phyloP scores from a whole-genome alignment of 768 basidiomycete genomes.

The Russula earlei region DNA sequence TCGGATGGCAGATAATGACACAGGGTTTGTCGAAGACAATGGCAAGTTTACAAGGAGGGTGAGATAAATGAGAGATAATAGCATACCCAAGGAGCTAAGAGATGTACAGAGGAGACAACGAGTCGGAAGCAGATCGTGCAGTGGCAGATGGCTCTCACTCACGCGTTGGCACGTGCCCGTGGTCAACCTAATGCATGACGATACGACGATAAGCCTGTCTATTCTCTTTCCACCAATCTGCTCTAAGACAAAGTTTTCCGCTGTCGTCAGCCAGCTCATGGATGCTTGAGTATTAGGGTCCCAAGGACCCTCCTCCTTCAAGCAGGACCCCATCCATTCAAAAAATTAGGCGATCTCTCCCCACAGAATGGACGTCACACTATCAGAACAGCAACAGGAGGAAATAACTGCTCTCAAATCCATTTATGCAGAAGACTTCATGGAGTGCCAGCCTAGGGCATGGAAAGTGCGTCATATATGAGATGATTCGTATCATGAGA shows the following conservation, averaged over 20 bases:
- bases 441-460: constrained; percentile 61
- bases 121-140: no score
- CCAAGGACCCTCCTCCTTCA: constrained; percentile 54
- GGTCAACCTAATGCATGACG: no score
- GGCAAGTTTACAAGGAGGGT: background rate
- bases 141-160: no score
- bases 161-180: no score
- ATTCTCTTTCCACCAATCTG: background rate
- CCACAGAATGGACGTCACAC: constrained; percentile 56
- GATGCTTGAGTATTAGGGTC: constrained; percentile 70
- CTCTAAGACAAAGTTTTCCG: background rate
- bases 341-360: constrained; percentile 1
- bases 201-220: no score
- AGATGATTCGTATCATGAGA: background rate
- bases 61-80: background rate
- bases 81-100: background rate
- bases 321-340: constrained; percentile 29
- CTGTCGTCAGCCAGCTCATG: constrained; percentile 33
- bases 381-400: constrained; percentile 49
- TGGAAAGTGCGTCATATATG: constrained; percentile 55
- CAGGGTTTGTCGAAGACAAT: background rate
- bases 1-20: background rate
- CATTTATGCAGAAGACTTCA: constrained; percentile 73
- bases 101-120: background rate
- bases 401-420: constrained; percentile 76